Evolutionary conservation across 495 filamentous ascomycete species (phyloP), one percentile per base, ranked within the genome.

Genomic region (Aspergillus wentii): DNA sequence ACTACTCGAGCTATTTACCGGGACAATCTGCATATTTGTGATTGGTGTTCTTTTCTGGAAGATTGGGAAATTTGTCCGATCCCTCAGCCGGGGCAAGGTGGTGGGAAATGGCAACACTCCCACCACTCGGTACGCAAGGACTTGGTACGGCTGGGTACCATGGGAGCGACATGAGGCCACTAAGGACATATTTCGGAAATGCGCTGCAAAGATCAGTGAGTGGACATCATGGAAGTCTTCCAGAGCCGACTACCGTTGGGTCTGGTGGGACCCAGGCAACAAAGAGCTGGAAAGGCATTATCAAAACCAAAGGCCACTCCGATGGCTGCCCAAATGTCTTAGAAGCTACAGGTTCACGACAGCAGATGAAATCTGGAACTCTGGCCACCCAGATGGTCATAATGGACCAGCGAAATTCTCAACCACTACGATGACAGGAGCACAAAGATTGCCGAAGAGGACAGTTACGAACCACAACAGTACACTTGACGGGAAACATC

Each of bases 101-200:
- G 38, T 67, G 17, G 13, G 44, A 28, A 47, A 37, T 26, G 62
- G 61, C 19, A 71, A 59, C 41, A 28, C 44, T 4, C 37, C 54
- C 9, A 49, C 44, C 3, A 44, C 51, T 40, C 64, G 68, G 8
- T 69, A 63, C 43, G 52, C 60, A 17, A 59, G 52, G 30, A 71
- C 65, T 10, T 71, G 68, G 68, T 71, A 71, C 35, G 68, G 68
- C 27, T 71, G 68, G 68, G 54, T 69, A 3, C 36, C 59, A 5
- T 30, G 47, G 4, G 42, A 63, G 13, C 56, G 42, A 2, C 64
- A 67, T 20, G 44, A 68, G 20, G 35, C 48, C 8, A 54, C 54
- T 34, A 69, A 63, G 39, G 15, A 36, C 6, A 29, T 44, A 1
- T 40, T 61, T 13, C 43, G 42, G 25, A 48, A 39, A n/a, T 47